These are phyloP conservation scores for Hippophae tibetana DNA, from an alignment of 306 rosid species.

Conservation along the genomic window DNA sequence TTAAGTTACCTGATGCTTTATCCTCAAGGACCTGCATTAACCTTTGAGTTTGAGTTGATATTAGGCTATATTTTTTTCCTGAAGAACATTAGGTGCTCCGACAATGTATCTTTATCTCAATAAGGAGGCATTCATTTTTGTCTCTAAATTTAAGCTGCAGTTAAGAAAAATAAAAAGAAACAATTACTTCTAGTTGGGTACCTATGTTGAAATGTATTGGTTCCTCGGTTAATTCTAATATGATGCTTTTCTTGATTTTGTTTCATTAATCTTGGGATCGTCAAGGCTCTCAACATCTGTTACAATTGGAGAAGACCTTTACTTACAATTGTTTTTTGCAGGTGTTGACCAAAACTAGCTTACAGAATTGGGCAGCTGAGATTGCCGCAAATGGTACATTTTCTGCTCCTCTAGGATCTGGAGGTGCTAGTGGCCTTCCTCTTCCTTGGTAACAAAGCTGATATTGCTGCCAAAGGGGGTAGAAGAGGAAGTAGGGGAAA, in stretches of 20 bases:
- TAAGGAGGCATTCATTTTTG: too few relatives aligned
- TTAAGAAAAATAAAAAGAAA: too few relatives aligned
- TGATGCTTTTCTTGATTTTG: too few relatives aligned
- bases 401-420: conserved; percentile 92
- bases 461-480: conserved; percentile 90
- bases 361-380: conserved; percentile 95
- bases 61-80: not conserved
- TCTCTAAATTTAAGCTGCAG: too few relatives aligned
- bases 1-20: not conserved
- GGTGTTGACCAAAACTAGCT: conserved; percentile 87
- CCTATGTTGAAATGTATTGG: too few relatives aligned
- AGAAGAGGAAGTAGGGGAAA: conserved; percentile 85
- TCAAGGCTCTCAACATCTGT: too few relatives aligned
- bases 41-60: not conserved
- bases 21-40: not conserved
- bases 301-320: too few relatives aligned
- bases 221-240: too few relatives aligned
- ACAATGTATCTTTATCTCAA: too few relatives aligned
- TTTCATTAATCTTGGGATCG: too few relatives aligned
- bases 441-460: conserved; percentile 98
- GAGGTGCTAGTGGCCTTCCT: conserved; percentile 94
- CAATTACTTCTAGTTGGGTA: too few relatives aligned
- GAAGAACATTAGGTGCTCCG: too few relatives aligned
- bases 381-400: conserved; percentile 81
- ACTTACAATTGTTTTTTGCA: conserved; percentile 24